phyloP scores from a whole-genome alignment of 768 basidiomycete genomes.

The Basidioascus undulatus region DNA sequence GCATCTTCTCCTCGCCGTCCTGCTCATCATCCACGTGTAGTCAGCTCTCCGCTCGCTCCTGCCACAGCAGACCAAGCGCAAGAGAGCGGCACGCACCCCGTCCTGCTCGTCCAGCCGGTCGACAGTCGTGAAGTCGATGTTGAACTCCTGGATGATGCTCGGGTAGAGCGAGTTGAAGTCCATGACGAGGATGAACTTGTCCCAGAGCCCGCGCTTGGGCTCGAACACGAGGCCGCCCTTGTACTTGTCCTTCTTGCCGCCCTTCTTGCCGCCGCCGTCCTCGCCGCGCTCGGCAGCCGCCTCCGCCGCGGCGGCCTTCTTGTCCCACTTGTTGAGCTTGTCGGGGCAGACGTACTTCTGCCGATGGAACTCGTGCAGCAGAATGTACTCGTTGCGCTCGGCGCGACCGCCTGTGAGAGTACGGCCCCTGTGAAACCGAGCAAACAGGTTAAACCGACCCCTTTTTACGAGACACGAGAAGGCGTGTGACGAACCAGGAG shows the following conservation, averaged over 20 bases:
- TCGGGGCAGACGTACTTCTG: conserved; percentile 93
- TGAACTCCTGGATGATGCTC: conserved; percentile 97
- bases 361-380: conserved; percentile 89
- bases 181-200: conserved; percentile 94
- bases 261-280: conserved; percentile 31
- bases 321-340: conserved; percentile 45
- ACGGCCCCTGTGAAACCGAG: conserved; percentile 45
- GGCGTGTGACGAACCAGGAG: conserved; percentile 41
- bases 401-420: conserved; percentile 92
- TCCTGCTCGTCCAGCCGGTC: conserved; percentile 37
- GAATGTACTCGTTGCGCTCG: conserved; percentile 95
- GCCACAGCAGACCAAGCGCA: conserved; percentile 2
- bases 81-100: conserved; percentile 20
- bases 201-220: conserved; percentile 86
- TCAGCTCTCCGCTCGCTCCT: background rate
- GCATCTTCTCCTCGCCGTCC: conserved; percentile 61
- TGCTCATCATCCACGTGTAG: conserved; percentile 7
- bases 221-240: conserved; percentile 96
- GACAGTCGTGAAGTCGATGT: conserved; percentile 96
- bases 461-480: background rate
- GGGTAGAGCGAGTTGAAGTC: conserved; percentile 99
- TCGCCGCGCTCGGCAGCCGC: conserved; percentile 24
- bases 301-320: conserved; percentile 32
- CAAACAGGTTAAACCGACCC: background rate
- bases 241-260: conserved; percentile 56